Percentiles rank a stretch among this genome's conserved stretches.
phyloP scores from a whole-genome alignment of 305 asterid species.

The Ajuga reptans region DNA sequence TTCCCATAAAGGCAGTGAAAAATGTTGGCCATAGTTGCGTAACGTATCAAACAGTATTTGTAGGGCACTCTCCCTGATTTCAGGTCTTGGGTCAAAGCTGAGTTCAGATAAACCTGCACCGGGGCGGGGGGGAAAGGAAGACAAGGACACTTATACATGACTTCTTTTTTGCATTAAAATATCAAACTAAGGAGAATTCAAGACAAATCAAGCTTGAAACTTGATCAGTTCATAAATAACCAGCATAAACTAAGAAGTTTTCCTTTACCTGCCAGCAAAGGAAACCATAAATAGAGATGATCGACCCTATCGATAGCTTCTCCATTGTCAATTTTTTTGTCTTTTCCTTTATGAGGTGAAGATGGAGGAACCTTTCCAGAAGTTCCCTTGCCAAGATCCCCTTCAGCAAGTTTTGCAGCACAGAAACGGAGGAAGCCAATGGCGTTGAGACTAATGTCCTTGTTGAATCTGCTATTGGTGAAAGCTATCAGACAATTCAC shows the following conservation, averaged over 20 bases:
- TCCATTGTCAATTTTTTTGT: slow-evolving; percentile 48
- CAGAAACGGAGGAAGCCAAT: slow-evolving; percentile 91
- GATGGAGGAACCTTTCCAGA: slow-evolving; percentile 53
- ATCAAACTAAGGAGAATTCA: background rate
- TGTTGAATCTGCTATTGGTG: slow-evolving; percentile 83
- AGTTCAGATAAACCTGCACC: slow-evolving; percentile 85
- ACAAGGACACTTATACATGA: background rate
- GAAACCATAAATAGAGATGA: slow-evolving; percentile 97
- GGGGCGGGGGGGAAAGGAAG: background rate
- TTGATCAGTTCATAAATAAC: background rate
- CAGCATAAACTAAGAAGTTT: background rate
- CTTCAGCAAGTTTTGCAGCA: slow-evolving; percentile 98
- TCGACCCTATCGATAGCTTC: slow-evolving; percentile 67
- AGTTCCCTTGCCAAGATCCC: slow-evolving; percentile 64
- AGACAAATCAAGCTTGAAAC: slow-evolving; percentile 6
- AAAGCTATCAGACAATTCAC: slow-evolving; percentile 94
- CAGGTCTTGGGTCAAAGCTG: slow-evolving; percentile 94
- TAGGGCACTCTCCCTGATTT: slow-evolving; percentile 85
- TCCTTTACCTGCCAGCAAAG: slow-evolving; percentile 82
- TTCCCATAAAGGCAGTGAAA: slow-evolving; percentile 86
- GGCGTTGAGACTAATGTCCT: slow-evolving; percentile 93
- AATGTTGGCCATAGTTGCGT: slow-evolving; percentile 89
- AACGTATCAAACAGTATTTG: slow-evolving; percentile 92
- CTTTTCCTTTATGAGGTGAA: slow-evolving; percentile 61
- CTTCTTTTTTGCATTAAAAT: background rate